phyloP scores from a whole-genome alignment of 768 basidiomycete species.

The Hygrophoropsis aurantiaca region DNA sequence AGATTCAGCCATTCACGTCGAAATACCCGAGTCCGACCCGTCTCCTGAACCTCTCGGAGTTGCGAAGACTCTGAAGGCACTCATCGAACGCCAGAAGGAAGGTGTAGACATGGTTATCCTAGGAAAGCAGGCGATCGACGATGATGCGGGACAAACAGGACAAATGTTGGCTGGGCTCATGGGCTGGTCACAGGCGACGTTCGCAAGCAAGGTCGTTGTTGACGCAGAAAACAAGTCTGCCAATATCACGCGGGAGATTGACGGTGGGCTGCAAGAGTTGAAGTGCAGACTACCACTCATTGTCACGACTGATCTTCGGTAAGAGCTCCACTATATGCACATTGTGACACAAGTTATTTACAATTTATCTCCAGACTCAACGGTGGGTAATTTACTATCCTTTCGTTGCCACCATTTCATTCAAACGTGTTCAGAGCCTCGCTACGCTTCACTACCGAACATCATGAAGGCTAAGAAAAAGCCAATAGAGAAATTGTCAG shows the following conservation, averaged over 20 bases:
- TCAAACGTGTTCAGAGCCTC: constrained; percentile 61
- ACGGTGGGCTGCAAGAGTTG: constrained; percentile 88
- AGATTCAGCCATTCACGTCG: constrained; percentile 89
- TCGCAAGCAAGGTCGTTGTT: constrained; percentile 84
- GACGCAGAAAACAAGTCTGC: constrained; percentile 63
- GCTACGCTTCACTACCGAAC: constrained; percentile 95
- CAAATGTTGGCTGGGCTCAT: constrained; percentile 96
- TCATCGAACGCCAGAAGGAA: constrained; percentile 63
- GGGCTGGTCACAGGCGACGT: constrained; percentile 93
- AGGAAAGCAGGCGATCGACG: constrained; percentile 98
- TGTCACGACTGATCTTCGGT: constrained; percentile 92
- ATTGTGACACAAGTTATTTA: background rate
- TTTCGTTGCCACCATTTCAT: background rate
- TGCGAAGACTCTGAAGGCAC: constrained; percentile 77
- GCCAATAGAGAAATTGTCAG: constrained; percentile 78
- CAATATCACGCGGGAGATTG: constrained; percentile 84
- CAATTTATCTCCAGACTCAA: constrained; percentile 53
- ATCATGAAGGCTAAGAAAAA: constrained; percentile 99
- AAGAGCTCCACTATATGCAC: constrained; percentile 26
- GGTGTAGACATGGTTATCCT: constrained; percentile 86
- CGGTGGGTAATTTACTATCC: constrained; percentile 40
- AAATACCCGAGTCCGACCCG: constrained; percentile 69
- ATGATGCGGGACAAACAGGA: constrained; percentile 92
- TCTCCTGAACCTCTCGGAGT: constrained; percentile 89
- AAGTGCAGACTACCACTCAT: constrained; percentile 78